Evolutionary conservation across 352 stramenopile genomes (phyloP), one percentile per base, ranked within the genome.

Genomic region (Phytopythium boreale): DNA sequence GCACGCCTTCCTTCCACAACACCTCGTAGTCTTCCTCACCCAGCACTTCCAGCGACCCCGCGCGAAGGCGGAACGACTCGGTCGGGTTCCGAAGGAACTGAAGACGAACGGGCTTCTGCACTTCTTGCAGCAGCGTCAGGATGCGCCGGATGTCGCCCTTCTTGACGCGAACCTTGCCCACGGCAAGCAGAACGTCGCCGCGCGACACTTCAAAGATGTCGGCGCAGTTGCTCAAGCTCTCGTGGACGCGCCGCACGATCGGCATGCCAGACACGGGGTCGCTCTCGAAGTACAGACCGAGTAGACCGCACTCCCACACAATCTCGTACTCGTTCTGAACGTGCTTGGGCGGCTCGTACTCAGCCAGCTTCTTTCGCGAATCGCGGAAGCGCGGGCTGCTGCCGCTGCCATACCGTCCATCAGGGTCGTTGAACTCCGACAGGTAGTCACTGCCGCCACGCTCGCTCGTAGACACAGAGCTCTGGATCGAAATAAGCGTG

Each of bases 11-110:
- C 49, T 85, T 85, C 87, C 87, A 96, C 46, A 94, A 56, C 37
- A 96, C 86, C 57, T 96, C 87, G 59, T 94, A 96, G 52, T 96
- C 87, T 68, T 96, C 82, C 76, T 92, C 85, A 24, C 84, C 84
- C 8, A 94, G 66, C 29, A 93, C 62, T 53, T 90, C 84, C 2
- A 92, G 75, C 50, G 82, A 92, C 27, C 82, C 81, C 31, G 84
- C 79, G 17, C 85, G 81, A 49, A 89, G 70, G 5, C 79, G 75
- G 64, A 89, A 92, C 11, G 80, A 92, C 39, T 84, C 80, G 9
- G 82, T 87, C 36, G 84, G 82, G 59, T 86, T 92, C 17, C 87
- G 82, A 29, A 88, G 64, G 65, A 96, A 96, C 29, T 80, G 71
- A 17, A 96, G 63, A 12, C 78, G 76, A 0, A 96, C 86, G 36